Evolutionary conservation across 2,329 filamentous ascomycete species (phyloP).

Genomic region (Keithomyces neogunnii): DNA sequence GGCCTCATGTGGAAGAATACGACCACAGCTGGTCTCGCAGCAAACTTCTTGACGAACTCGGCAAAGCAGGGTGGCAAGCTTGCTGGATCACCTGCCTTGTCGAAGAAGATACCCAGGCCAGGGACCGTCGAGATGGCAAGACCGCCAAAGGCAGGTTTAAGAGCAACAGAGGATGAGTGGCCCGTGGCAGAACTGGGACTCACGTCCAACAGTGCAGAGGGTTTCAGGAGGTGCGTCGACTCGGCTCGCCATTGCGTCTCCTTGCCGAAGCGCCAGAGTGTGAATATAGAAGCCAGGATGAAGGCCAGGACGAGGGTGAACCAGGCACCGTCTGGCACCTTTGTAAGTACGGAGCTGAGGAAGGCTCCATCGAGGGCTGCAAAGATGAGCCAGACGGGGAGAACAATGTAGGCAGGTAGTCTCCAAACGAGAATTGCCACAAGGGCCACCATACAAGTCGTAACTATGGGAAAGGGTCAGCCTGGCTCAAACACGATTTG

Average conservation of each 20-base stretch:
- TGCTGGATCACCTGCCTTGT: conserved; percentile 60
- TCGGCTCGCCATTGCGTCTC: conserved; percentile 70
- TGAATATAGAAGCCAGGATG: conserved; percentile 55
- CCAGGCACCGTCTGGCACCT: conserved; percentile 71
- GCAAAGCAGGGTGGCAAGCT: conserved; percentile 54
- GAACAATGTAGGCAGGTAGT: conserved; percentile 49
- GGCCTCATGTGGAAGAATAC: conserved; percentile 68
- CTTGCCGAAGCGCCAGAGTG: conserved; percentile 73
- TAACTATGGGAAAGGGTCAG: conserved; percentile 29
- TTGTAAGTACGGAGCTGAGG: conserved; percentile 60
- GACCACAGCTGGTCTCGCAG: conserved; percentile 56
- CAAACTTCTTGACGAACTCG: conserved; percentile 65
- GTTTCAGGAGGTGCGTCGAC: conserved; percentile 47
- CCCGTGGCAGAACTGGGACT: neutral
- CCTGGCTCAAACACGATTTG: neutral
- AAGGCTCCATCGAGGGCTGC: conserved; percentile 61
- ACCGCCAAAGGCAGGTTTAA: conserved; percentile 32
- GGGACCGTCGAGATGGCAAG: conserved; percentile 37
- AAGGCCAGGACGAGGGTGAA: conserved; percentile 61
- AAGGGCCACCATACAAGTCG: conserved; percentile 64
- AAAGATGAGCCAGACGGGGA: conserved; percentile 54
- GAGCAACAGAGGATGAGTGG: conserved; percentile 6
- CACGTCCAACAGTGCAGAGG: conserved; percentile 27
- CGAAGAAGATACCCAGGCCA: conserved; percentile 67
- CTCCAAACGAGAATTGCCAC: conserved; percentile 68